Evolutionary conservation across 1,139 yeast species (phyloP), one percentile per base, ranked within the genome.

Genomic region (Citeromyces siamensis): DNA sequence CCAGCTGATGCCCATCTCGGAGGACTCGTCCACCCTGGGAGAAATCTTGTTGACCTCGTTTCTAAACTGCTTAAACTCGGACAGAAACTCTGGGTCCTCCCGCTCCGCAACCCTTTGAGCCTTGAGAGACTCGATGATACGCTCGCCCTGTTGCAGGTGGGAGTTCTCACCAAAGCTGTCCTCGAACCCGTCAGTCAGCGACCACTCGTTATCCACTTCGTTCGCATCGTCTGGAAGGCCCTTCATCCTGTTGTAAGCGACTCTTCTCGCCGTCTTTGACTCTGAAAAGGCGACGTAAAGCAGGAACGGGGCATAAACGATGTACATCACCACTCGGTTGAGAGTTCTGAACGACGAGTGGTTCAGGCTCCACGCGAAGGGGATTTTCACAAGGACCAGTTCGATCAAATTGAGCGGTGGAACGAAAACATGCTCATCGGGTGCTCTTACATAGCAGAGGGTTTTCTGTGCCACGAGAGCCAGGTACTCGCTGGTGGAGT

Each of bases 401-500:
- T 85, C 95, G 42, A 85, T 58, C 46, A 85, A 54, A 52, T 85
- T 85, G 43, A 84, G 66, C 6, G 95, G 95, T 5, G 95, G 93
- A 21, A 84, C 88, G 52, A 75, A 85, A 34, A 84, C 82, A 49
- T 81, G 77, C 41, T 75, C 78, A 58, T 85, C 95, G 0, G 95
- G 95, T 0, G 95, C 94, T 46, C 95, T 69, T 38, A 84, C 75
- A 51, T 81, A 85, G 42, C 88, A 66, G 46, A 85, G 67, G 0
- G 94, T 84, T 60, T 84, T 83, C 45, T 81, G 82, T 3, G 95
- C 84, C 45, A 82, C 82, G 39, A 84, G 68, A 0, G 94, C 94
- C 63, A 84, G 70, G 54, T 80, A 85, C 53, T 85, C 94, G 50
- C 80, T 83, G 20, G 77, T 75, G 2, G 94, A 86, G 59, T 84